These are phyloP conservation scores for Exobasidium cylindrosporum DNA, from an alignment of 1,284 basidiomycete genomes.

Conservation along the genomic window DNA sequence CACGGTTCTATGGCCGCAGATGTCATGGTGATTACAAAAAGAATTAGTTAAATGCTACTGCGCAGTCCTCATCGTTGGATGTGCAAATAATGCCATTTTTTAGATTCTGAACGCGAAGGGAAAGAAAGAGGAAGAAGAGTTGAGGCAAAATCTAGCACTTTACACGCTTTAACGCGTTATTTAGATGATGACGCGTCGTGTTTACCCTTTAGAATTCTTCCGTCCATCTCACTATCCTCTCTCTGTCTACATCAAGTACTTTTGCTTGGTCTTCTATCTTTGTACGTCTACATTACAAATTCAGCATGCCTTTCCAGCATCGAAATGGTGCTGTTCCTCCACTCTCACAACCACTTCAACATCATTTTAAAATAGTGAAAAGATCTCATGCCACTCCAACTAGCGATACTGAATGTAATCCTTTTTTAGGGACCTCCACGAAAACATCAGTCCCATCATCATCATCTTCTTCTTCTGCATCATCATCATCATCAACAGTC, in stretches of 20 bases:
- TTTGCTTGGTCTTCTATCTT: no score
- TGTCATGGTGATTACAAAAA: no score
- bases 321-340: background rate
- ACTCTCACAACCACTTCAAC: background rate
- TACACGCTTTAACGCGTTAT: background rate
- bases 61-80: no score
- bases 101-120: no score
- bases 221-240: no score
- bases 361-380: background rate
- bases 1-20: constrained; percentile 74
- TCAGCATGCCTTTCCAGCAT: no score
- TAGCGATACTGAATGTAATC: background rate
- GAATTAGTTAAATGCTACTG: no score
- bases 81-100: no score
- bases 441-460: background rate
- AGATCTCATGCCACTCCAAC: background rate
- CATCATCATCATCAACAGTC: background rate
- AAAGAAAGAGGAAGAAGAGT: no score
- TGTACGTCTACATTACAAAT: no score
- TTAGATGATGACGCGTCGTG: background rate
- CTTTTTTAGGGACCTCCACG: background rate
- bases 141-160: background rate
- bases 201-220: no score
- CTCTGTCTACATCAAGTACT: no score
- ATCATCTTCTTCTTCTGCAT: background rate